Conservation (phyloP, 148 eudicot genomes). For the Linanthus parryae region DNA sequence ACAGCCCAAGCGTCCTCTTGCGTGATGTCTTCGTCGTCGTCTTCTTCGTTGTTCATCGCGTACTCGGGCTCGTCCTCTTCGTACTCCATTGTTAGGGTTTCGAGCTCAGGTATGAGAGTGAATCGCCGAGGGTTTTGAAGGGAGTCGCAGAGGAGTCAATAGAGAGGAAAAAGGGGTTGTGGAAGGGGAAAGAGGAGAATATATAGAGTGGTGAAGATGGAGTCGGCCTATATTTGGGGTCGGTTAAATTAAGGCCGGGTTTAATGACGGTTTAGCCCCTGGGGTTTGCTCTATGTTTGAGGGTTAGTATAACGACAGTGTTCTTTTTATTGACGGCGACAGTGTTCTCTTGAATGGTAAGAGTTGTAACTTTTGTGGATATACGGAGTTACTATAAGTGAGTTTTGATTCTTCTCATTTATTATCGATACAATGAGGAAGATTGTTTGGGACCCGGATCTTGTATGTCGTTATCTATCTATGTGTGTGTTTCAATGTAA, state of each 20-base stretch:
- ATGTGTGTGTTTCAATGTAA: no score
- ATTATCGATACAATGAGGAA: no score
- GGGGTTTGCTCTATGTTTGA: neutral
- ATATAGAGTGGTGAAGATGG: no score
- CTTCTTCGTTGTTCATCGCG: conserved; percentile 7
- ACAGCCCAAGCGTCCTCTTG: conserved; percentile 99
- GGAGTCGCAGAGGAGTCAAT: neutral
- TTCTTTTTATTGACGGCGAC: no score
- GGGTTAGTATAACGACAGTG: no score
- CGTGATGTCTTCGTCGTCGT: conserved; percentile 68
- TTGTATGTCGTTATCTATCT: no score
- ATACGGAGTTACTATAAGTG: no score
- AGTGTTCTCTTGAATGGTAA: no score
- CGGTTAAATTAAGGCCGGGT: neutral
- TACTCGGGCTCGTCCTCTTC: conserved; percentile 20
- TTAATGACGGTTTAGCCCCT: neutral
- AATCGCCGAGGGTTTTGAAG: neutral
- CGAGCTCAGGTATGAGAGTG: neutral
- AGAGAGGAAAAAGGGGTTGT: neutral
- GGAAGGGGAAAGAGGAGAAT: neutral
- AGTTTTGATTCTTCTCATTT: no score
- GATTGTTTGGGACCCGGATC: no score
- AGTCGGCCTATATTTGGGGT: no score
- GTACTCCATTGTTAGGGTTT: conserved; percentile 6
- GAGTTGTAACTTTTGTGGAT: no score